These are phyloP conservation scores for Ophiocordyceps sinensis DNA, from an alignment of 2,329 filamentous ascomycete species.

Conservation along the genomic window DNA sequence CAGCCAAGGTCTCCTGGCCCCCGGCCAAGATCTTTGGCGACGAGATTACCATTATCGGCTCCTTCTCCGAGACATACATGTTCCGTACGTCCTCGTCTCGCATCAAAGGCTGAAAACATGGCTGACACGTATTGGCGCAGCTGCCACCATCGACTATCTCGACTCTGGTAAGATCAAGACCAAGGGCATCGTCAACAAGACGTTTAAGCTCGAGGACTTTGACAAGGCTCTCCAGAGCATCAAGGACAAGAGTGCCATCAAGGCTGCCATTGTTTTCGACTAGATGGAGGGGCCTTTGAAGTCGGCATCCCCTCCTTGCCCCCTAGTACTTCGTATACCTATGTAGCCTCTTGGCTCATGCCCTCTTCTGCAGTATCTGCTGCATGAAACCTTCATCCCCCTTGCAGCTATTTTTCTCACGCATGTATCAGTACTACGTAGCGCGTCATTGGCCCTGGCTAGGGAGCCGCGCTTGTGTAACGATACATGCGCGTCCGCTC, in stretches of 20 bases:
- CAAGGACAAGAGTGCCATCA: conserved; percentile 58
- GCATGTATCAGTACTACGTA: too few species aligned
- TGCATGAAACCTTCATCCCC: too few species aligned
- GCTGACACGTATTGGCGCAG: conserved; percentile 7
- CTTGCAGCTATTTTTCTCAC: too few species aligned
- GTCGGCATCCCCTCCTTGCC: too few species aligned
- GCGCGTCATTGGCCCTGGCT: too few species aligned
- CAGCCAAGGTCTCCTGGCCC: conserved; percentile 50
- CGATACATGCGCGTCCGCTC: too few species aligned
- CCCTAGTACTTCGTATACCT: too few species aligned
- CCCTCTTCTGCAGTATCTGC: too few species aligned
- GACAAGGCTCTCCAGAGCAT: conserved; percentile 55
- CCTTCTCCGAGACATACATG: conserved; percentile 61
- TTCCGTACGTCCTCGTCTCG: conserved; percentile 33
- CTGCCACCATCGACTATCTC: conserved; percentile 35
- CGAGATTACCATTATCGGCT: conserved; percentile 60
- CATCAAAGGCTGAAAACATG: not conserved
- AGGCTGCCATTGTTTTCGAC: conserved; percentile 59
- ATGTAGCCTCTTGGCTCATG: too few species aligned
- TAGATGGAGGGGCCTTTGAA: conserved; percentile 14
- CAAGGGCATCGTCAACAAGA: conserved; percentile 58
- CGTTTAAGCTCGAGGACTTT: conserved; percentile 60
- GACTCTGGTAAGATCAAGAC: conserved; percentile 48
- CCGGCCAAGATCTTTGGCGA: conserved; percentile 56
- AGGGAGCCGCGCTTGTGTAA: too few species aligned